These are phyloP conservation scores for Pisolithus marmoratus DNA, from an alignment of 768 basidiomycete genomes.

Conservation along the genomic window DNA sequence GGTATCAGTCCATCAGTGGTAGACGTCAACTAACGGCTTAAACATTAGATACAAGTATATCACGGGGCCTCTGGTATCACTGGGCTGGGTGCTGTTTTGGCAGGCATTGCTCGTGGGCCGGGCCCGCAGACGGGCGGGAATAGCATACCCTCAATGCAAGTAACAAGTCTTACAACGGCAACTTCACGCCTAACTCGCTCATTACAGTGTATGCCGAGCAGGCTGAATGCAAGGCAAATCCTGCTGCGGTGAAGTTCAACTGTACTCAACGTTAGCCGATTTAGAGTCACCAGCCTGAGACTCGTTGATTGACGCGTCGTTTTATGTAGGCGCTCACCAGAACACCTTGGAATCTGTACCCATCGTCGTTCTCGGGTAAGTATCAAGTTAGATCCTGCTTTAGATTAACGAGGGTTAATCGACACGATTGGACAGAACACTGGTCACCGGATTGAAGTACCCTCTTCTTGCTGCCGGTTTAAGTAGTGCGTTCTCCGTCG, in stretches of 20 bases:
- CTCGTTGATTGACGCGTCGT: not conserved
- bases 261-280: constrained; percentile 57
- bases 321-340: constrained; percentile 56
- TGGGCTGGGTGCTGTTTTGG: constrained; percentile 44
- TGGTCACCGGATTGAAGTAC: constrained; percentile 35
- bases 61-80: constrained; percentile 47
- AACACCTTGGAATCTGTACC: constrained; percentile 47
- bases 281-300: not conserved
- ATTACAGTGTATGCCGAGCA: constrained; percentile 66
- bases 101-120: constrained; percentile 39
- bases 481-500: constrained; percentile 34
- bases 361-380: constrained; percentile 39
- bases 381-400: not conserved
- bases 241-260: constrained; percentile 57
- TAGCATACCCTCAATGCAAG: constrained; percentile 66
- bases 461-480: constrained; percentile 37
- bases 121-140: constrained; percentile 47
- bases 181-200: not conserved
- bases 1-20: not conserved
- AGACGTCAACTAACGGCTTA: not conserved
- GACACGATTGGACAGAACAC: constrained; percentile 28
- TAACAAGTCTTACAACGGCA: not conserved
- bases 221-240: constrained; percentile 45
- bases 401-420: not conserved
- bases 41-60: constrained; percentile 49